phyloP scores from a whole-genome alignment of 2,329 filamentous ascomycete species.

The Hansfordia pulvinata region DNA sequence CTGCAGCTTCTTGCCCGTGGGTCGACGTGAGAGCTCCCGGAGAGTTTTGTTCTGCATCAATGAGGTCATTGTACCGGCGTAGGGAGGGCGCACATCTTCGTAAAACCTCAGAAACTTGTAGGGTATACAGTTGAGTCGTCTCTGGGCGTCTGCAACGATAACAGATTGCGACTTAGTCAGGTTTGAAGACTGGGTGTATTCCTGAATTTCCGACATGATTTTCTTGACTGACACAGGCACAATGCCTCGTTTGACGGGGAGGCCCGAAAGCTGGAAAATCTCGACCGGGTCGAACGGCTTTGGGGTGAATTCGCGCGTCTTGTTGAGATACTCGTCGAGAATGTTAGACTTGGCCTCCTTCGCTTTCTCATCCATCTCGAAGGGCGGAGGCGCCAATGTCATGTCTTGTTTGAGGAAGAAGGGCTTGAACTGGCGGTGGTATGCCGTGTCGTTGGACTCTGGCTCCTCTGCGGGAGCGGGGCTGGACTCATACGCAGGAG shows the following conservation, averaged over 20 bases:
- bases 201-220: constrained; percentile 38
- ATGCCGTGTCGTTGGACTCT: constrained; percentile 30
- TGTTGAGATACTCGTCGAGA: constrained; percentile 36
- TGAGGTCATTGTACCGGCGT: constrained; percentile 60
- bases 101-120: constrained; percentile 50
- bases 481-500: constrained; percentile 8
- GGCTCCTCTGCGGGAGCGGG: constrained; percentile 11
- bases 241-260: constrained; percentile 28
- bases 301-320: constrained; percentile 28
- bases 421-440: constrained; percentile 60
- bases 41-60: constrained; percentile 37
- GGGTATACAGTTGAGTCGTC: constrained; percentile 30
- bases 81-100: constrained; percentile 54
- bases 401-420: constrained; percentile 70
- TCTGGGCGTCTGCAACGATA: constrained; percentile 20
- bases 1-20: constrained; percentile 37
- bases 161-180: no score
- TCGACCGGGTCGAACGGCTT: constrained; percentile 28
- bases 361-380: constrained; percentile 43
- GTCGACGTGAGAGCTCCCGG: constrained; percentile 34
- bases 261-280: constrained; percentile 29
- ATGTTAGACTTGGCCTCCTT: constrained; percentile 33
- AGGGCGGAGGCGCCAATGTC: constrained; percentile 48
- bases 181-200: constrained; percentile 19
- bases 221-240: constrained; percentile 40